These are phyloP conservation scores for Monilinia vaccinii-corymbosi DNA, from an alignment of 2,329 filamentous ascomycete species.

Conservation along the genomic window DNA sequence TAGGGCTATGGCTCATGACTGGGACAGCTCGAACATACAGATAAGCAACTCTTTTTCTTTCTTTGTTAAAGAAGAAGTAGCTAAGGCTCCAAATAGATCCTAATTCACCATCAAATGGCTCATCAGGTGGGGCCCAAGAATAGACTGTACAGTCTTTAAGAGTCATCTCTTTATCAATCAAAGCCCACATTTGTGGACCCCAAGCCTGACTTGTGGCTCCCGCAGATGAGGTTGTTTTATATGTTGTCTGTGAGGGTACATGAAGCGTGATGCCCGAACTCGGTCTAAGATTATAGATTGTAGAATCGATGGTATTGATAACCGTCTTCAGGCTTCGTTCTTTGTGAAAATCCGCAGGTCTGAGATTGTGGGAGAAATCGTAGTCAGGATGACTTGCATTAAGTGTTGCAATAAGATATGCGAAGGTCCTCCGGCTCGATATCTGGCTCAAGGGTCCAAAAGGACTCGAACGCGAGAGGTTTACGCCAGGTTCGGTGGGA, in stretches of 20 bases:
- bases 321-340: constrained; percentile 72
- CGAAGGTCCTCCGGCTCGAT: constrained; percentile 83
- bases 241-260: constrained; percentile 31
- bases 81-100: constrained; percentile 91
- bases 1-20: constrained; percentile 57
- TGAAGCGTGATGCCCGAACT: constrained; percentile 36
- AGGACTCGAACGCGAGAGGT: constrained; percentile 78
- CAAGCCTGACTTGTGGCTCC: constrained; percentile 52
- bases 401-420: constrained; percentile 90
- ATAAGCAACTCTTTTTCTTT: constrained; percentile 86
- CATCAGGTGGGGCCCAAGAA: constrained; percentile 79
- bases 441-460: constrained; percentile 87
- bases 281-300: constrained; percentile 77
- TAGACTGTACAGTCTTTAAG: constrained; percentile 84
- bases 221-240: constrained; percentile 31
- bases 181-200: constrained; percentile 84
- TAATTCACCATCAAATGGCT: constrained; percentile 86
- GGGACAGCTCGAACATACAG: constrained; percentile 85
- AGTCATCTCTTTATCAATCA: constrained; percentile 91
- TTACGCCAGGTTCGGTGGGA: constrained; percentile 55
- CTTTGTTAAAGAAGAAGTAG: constrained; percentile 97
- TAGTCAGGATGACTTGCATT: constrained; percentile 96
- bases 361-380: constrained; percentile 88
- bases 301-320: constrained; percentile 81
- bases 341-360: constrained; percentile 81